A percentile compares a stretch with the other conserved stretches of the same genome.
Evolutionary conservation across 208 protist genomes (phyloP).

Genomic region (Angomonas deanei): DNA sequence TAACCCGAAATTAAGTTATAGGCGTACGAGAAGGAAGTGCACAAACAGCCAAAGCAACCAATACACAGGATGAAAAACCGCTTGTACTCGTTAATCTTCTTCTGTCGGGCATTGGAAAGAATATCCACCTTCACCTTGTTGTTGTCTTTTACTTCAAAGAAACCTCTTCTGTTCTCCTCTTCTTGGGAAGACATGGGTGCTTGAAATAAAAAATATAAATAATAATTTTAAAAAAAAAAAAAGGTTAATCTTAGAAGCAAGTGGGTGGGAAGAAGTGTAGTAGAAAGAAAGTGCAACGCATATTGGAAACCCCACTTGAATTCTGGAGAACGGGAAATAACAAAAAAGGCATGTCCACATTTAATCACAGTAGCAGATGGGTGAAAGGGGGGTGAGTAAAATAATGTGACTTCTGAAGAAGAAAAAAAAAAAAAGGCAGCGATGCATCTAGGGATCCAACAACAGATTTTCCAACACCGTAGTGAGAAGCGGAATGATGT

Average conservation of each 20-base stretch:
- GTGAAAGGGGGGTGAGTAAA: no score
- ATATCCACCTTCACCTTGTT: conserved; percentile 11
- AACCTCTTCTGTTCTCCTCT: not conserved
- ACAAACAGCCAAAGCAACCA: conserved; percentile 9
- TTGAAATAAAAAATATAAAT: not conserved
- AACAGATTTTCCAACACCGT: conserved; percentile 29
- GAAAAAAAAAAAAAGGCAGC: conserved; percentile 1
- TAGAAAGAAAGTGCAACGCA: no score
- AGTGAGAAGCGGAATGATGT: conserved; percentile 33
- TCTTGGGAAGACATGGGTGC: not conserved
- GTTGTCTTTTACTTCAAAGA: not conserved
- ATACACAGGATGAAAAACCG: conserved; percentile 9
- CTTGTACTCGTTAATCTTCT: conserved; percentile 11
- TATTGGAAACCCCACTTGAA: no score
- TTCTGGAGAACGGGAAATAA: conserved; percentile 9
- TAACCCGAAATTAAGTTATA: conserved; percentile 17
- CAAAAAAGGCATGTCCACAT: not conserved
- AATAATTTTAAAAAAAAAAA: conserved; percentile 7
- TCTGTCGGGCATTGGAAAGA: conserved; percentile 4
- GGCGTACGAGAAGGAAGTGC: conserved; percentile 16
- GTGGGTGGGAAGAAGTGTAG: conserved; percentile 2
- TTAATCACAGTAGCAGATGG: not conserved
- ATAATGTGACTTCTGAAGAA: not conserved
- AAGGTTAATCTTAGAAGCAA: not conserved
- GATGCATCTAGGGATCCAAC: not conserved